A percentile compares a stretch with the other conserved stretches of the same genome.
Evolutionary conservation across 2,329 filamentous ascomycete species (phyloP).

Genomic region (Blastomyces emzantsi): DNA sequence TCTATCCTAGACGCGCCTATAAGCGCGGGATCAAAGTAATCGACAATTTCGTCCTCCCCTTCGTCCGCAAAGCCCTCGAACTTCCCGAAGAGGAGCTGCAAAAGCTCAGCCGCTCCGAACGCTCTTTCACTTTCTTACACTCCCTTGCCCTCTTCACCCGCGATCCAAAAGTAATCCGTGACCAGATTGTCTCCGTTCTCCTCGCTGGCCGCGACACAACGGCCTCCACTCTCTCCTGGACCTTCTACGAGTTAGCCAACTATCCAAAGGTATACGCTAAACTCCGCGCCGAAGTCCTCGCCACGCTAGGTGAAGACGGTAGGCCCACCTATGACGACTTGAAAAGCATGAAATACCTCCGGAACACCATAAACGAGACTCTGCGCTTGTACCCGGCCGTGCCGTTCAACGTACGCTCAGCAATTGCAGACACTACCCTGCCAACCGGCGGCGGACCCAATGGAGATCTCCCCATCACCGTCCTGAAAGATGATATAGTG

Average conservation of each 20-base stretch:
- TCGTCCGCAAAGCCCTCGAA: conserved; percentile 60
- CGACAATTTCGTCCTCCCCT: conserved; percentile 62
- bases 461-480: conserved; percentile 49
- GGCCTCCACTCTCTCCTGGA: conserved; percentile 38
- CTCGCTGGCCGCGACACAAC: conserved; percentile 48
- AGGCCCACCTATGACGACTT: conserved; percentile 20
- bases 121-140: conserved; percentile 65
- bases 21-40: conserved; percentile 52
- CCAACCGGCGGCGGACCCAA: conserved; percentile 53
- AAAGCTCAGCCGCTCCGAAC: conserved; percentile 56
- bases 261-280: conserved; percentile 29
- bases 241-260: conserved; percentile 41
- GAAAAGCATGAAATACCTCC: conserved; percentile 20
- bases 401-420: conserved; percentile 37
- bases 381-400: conserved; percentile 41
- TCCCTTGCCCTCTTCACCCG: conserved; percentile 65
- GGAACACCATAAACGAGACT: conserved; percentile 26
- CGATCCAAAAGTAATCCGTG: conserved; percentile 49
- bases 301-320: conserved; percentile 13
- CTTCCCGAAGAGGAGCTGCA: conserved; percentile 59
- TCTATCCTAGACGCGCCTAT: conserved; percentile 54
- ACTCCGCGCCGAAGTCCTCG: conserved; percentile 28
- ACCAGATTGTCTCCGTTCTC: conserved; percentile 60
- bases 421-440: conserved; percentile 36
- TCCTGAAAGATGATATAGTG: conserved; percentile 58